Evolutionary conservation across 257 asterid species (phyloP).

Genomic region (Solanum microdontum): DNA sequence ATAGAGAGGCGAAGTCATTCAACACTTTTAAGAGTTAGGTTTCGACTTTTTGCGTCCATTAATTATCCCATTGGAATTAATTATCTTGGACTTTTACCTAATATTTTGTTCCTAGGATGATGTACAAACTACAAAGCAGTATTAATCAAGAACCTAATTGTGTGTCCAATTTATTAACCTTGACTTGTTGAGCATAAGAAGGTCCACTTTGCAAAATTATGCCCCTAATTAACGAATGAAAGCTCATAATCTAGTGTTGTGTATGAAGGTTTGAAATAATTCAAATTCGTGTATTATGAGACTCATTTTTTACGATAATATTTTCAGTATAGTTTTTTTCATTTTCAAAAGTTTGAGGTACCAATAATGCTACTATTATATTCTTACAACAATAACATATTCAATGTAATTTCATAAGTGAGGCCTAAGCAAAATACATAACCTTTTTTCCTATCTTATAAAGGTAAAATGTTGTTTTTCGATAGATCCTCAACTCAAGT

Average conservation of each 20-base stretch:
- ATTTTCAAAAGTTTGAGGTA: neutral
- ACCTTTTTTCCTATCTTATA: no score
- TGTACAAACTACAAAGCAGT: neutral
- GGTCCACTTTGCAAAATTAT: neutral
- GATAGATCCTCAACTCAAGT: neutral
- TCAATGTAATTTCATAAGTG: no score
- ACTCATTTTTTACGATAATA: no score
- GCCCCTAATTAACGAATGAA: neutral
- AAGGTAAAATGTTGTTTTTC: no score
- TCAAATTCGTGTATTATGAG: no score
- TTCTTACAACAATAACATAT: no score
- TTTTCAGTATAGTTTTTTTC: no score
- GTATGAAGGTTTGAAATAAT: neutral
- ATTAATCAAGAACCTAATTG: neutral
- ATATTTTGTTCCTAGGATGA: neutral
- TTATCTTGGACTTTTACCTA: neutral
- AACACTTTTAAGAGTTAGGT: neutral
- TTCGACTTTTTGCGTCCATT: neutral
- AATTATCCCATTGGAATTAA: neutral
- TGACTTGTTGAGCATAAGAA: neutral
- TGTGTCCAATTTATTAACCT: neutral
- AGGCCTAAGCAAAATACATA: neutral
- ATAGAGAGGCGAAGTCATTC: neutral
- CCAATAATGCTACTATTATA: neutral
- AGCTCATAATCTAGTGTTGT: neutral